phyloP scores from a whole-genome alignment of 78 protist species.

The Speleostelium caveatum region DNA sequence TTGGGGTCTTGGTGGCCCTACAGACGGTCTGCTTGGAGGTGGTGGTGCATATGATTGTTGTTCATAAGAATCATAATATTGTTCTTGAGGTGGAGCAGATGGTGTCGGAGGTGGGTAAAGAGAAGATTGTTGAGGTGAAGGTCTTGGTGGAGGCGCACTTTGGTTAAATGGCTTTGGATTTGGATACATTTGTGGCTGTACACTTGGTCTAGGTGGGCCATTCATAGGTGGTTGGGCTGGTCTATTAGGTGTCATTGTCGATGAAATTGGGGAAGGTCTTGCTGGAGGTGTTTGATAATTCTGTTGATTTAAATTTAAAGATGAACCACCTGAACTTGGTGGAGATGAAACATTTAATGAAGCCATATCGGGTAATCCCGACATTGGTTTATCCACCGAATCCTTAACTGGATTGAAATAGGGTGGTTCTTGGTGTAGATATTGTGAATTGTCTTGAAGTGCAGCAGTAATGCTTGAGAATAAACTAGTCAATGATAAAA shows the following conservation, averaged over 20 bases:
- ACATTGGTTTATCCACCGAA: not conserved
- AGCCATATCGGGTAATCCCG: not conserved
- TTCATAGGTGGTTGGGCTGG: not conserved
- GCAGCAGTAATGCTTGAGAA: conserved; percentile 21
- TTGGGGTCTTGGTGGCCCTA: not conserved
- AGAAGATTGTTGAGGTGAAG: conserved; percentile 9
- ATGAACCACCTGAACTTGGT: not conserved
- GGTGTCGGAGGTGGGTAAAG: conserved; percentile 11
- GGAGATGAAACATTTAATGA: not conserved
- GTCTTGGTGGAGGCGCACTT: not conserved
- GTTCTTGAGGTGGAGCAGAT: not conserved
- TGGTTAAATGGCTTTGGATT: not conserved
- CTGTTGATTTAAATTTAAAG: not conserved
- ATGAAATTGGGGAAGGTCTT: not conserved
- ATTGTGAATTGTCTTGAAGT: conserved; percentile 10
- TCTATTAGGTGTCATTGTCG: not conserved
- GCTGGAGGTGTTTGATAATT: not conserved
- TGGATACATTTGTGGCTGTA: not conserved
- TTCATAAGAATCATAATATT: not conserved
- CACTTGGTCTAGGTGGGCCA: not conserved
- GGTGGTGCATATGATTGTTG: not conserved
- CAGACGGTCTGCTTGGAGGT: not conserved
- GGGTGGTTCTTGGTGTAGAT: conserved; percentile 43
- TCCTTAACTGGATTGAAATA: conserved; percentile 49
- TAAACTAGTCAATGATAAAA: conserved; percentile 20